Evolutionary conservation across 169 alveolate genomes (phyloP), one percentile per base, ranked within the genome.

Genomic region (Plasmodium fragile): DNA sequence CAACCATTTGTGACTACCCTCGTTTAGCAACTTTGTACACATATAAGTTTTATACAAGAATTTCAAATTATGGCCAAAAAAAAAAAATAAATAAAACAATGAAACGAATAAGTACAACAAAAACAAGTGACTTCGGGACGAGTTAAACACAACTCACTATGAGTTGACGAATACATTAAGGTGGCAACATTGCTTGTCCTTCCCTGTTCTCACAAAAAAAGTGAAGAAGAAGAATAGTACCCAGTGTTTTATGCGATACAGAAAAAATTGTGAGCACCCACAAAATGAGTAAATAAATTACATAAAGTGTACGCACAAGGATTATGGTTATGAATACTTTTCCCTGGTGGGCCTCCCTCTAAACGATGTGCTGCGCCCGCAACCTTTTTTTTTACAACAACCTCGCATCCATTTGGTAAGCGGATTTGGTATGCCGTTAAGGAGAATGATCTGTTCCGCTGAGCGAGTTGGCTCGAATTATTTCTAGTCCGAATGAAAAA

Each of bases 81-180:
- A 59, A 65, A 65, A 25, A 18, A 16, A 65, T 65, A 65, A 59
- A 65, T 22, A 25, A 18, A 16, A 65, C 25, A 65, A 65, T 25
- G 36, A 65, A 65, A 65, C 16, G 75, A 65, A 65, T 65, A 65
- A 65, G 75, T 65, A 65, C 18, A 65, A 65, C 75, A 25, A 65
- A 65, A 28, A 18, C 5, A 65, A 65, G 30, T 16, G 18, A 65
- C 13, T 65, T 65, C 0, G 30, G 36, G 75, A 32, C 32, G 25
- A 65, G n/a, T 18, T 4, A 65, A 18, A 25, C n/a, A 65, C 41
- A 65, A 65, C 11, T 22, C 34, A 18, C 30, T 11, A 22, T 28
- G 4, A 28, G n/a, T 25, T 65, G 75, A 39, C 11, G 75, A 65
- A 22, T 65, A 39, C 18, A 25, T 65, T 65, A 25, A 65, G 36